Evolutionary conservation across 805 yeast species (phyloP).

Genomic region (Saturnispora ahearnii): DNA sequence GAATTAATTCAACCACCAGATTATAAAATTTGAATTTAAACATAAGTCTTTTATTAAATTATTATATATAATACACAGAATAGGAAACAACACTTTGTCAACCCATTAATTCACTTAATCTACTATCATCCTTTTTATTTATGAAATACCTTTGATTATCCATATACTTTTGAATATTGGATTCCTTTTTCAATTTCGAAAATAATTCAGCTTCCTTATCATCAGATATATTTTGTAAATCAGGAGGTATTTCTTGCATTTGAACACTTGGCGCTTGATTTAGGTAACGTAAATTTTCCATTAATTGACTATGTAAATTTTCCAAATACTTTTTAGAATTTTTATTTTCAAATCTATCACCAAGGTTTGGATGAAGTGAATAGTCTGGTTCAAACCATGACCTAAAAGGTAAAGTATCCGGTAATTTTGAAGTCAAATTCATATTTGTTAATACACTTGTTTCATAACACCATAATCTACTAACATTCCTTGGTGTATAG

Average conservation of each 20-base stretch:
- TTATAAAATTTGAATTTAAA: neutral
- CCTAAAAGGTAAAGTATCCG: conserved; percentile 65
- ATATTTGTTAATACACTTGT: conserved; percentile 83
- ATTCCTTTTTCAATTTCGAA: conserved; percentile 28
- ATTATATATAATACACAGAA: conserved; percentile 1
- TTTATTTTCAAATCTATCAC: conserved; percentile 75
- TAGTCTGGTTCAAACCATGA: conserved; percentile 87
- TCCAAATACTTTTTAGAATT: conserved; percentile 79
- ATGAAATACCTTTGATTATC: conserved; percentile 32
- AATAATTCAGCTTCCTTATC: conserved; percentile 36
- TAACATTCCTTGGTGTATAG: conserved; percentile 91
- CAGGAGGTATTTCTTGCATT: conserved; percentile 84
- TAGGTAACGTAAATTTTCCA: conserved; percentile 73
- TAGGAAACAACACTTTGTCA: neutral
- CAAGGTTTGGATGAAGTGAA: conserved; percentile 76
- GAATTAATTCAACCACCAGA: neutral
- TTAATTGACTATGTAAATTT: conserved; percentile 58
- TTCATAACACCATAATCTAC: conserved; percentile 93
- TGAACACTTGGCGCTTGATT: conserved; percentile 93
- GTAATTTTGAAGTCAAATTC: conserved; percentile 64
- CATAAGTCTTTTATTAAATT: neutral
- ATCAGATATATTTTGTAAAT: conserved; percentile 33
- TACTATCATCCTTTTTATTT: conserved; percentile 32
- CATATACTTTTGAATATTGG: conserved; percentile 25
- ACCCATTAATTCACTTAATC: conserved; percentile 26